Percentiles rank a stretch among this genome's conserved stretches.
These are phyloP conservation scores for Cladophialophora psammophila DNA, from an alignment of 2,329 filamentous ascomycete genomes.

Conservation along the genomic window DNA sequence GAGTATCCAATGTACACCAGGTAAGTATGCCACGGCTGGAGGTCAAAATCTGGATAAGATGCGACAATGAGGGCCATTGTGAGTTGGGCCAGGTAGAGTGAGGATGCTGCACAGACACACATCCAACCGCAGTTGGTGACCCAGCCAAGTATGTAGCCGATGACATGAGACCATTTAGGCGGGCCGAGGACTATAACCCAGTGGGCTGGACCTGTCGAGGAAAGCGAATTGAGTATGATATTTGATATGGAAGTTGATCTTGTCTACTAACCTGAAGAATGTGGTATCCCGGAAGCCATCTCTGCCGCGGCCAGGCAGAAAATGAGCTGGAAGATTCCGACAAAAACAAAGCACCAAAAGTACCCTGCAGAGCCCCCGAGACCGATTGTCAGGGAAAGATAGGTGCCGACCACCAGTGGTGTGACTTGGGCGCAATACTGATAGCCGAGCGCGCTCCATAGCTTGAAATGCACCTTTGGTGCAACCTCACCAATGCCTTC, in stretches of 20 bases:
- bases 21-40: constrained; percentile 37
- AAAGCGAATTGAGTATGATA: no score
- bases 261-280: constrained; percentile 55
- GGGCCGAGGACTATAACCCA: constrained; percentile 48
- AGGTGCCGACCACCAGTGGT: constrained; percentile 29
- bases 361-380: constrained; percentile 31
- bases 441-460: constrained; percentile 15
- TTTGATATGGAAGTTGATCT: neutral
- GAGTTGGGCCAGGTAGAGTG: constrained; percentile 20
- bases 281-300: constrained; percentile 58
- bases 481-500: no score
- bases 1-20: constrained; percentile 34
- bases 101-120: constrained; percentile 57
- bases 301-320: constrained; percentile 42
- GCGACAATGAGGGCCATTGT: constrained; percentile 22
- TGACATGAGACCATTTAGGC: constrained; percentile 53
- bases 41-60: constrained; percentile 17
- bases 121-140: constrained; percentile 62
- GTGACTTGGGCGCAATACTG: constrained; percentile 20
- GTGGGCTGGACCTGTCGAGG: constrained; percentile 14
- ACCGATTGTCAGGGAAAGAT: constrained; percentile 27
- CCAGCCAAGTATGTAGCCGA: constrained; percentile 59
- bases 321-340: neutral
- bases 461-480: constrained; percentile 19
- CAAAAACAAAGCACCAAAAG: constrained; percentile 31